Conservation (phyloP, 345 rosid species). For the Populus deltoides region DNA sequence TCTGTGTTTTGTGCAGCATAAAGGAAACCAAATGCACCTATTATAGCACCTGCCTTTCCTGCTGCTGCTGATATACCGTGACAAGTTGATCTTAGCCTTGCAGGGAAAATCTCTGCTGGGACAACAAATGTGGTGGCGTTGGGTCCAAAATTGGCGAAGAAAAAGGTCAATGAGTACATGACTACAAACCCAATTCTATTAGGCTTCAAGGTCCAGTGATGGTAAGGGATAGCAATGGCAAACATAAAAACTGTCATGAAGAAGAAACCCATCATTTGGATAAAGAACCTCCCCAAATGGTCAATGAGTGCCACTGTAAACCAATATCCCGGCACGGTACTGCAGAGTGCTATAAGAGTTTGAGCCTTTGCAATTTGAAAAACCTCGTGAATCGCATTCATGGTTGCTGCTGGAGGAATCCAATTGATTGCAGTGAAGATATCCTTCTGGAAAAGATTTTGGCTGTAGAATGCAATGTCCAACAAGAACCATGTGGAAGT, state of each 20-base stretch:
- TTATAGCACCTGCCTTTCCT: slow-evolving; percentile 29
- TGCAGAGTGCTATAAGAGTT: slow-evolving; percentile 26
- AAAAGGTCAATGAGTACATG: slow-evolving; percentile 24
- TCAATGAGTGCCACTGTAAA: slow-evolving; percentile 18
- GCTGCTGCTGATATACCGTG: slow-evolving; percentile 36
- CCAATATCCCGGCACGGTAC: slow-evolving; percentile 34
- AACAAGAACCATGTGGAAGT: slow-evolving; percentile 26
- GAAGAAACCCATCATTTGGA: slow-evolving; percentile 30
- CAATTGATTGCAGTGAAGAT: slow-evolving; percentile 23
- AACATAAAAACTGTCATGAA: slow-evolving; percentile 36
- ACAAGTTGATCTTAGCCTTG: slow-evolving; percentile 28
- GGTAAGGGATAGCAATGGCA: slow-evolving; percentile 29
- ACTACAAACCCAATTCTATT: slow-evolving; percentile 21
- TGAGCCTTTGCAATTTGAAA: slow-evolving; percentile 19
- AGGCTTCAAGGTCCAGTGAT: slow-evolving; percentile 23
- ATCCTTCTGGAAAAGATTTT: slow-evolving; percentile 29
- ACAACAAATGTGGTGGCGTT: slow-evolving; percentile 29
- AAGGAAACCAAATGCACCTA: slow-evolving; percentile 28
- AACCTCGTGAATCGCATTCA: slow-evolving; percentile 26
- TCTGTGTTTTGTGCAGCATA: slow-evolving; percentile 18
- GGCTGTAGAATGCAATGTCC: slow-evolving; percentile 32
- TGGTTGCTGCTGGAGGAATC: slow-evolving; percentile 17
- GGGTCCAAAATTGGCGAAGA: slow-evolving; percentile 32
- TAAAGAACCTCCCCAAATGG: slow-evolving; percentile 19
- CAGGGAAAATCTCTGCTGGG: slow-evolving; percentile 31